These are phyloP conservation scores for Magnolia changhungtana DNA, from an alignment of 164 flowering plant species.

Conservation along the genomic window DNA sequence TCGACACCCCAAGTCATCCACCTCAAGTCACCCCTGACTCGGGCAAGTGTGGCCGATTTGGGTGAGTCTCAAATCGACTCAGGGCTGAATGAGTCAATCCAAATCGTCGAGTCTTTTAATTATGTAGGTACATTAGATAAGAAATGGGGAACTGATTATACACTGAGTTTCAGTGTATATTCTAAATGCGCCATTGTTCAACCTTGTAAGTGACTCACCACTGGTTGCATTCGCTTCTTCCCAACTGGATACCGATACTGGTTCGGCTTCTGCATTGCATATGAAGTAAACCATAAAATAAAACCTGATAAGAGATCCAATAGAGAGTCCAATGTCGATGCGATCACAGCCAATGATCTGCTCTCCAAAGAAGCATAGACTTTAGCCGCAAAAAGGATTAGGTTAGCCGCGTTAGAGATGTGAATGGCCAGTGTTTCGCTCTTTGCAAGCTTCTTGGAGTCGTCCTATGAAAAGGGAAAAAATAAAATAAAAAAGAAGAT, in stretches of 20 bases:
- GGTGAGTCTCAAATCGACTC: too few species aligned
- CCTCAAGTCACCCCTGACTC: too few species aligned
- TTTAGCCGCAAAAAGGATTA: constrained; percentile 68
- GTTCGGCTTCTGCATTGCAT: constrained; percentile 76
- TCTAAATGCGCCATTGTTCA: too few species aligned
- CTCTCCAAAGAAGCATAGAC: constrained; percentile 74
- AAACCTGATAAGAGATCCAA: constrained; percentile 84
- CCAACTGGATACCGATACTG: constrained; percentile 74
- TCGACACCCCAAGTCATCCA: too few species aligned
- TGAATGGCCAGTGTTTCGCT: constrained; percentile 60
- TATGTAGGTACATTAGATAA: too few species aligned
- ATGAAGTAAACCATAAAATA: constrained; percentile 77
- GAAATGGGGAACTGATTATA: too few species aligned
- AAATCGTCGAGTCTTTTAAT: too few species aligned
- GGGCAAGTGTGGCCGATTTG: too few species aligned
- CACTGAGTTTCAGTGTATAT: too few species aligned
- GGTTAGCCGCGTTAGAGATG: constrained; percentile 54
- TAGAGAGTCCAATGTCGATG: constrained; percentile 79
- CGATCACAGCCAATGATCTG: constrained; percentile 81
- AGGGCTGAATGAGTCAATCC: too few species aligned
- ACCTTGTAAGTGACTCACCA: constrained; percentile 37
- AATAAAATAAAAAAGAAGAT: neutral
- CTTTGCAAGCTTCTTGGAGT: constrained; percentile 57
- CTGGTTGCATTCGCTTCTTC: constrained; percentile 85
- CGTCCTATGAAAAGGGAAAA: constrained; percentile 40